Percentiles rank a stretch among this genome's conserved stretches.
phyloP scores from a whole-genome alignment of 352 stramenopile species.

The Albugo laibachii region DNA sequence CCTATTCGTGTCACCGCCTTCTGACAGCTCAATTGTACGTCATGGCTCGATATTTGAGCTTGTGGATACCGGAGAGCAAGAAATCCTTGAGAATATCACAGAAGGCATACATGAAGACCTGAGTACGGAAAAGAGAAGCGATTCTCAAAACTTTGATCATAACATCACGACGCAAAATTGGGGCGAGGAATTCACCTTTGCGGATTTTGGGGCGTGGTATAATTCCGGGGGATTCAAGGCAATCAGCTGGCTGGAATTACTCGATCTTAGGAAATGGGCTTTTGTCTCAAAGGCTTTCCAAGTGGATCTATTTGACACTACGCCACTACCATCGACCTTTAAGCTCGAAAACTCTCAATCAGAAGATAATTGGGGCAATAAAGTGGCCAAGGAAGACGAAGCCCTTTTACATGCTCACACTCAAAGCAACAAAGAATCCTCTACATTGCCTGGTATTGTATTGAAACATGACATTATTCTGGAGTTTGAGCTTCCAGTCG shows the following conservation, averaged over 20 bases:
- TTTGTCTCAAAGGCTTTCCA: constrained; percentile 55
- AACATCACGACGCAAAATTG: constrained; percentile 6
- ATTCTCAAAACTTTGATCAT: constrained; percentile 13
- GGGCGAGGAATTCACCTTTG: constrained; percentile 27
- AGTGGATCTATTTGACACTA: constrained; percentile 34
- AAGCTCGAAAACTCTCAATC: constrained; percentile 39
- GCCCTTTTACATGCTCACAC: constrained; percentile 6
- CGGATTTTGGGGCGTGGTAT: constrained; percentile 74
- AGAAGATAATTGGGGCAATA: constrained; percentile 12
- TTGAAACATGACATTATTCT: constrained; percentile 73
- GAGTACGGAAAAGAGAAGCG: constrained; percentile 14
- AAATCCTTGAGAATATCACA: constrained; percentile 61
- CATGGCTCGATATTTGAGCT: constrained; percentile 49
- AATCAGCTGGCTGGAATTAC: constrained; percentile 72
- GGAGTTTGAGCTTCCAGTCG: constrained; percentile 62
- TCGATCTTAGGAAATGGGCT: constrained; percentile 70
- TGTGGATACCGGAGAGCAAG: constrained; percentile 52
- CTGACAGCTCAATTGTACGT: constrained; percentile 24
- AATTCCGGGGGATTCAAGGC: constrained; percentile 53
- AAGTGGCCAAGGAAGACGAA: too few species aligned
- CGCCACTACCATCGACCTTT: constrained; percentile 25
- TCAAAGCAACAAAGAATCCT: constrained; percentile 25
- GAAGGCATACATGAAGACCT: constrained; percentile 19
- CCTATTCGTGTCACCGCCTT: constrained; percentile 45
- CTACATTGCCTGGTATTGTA: constrained; percentile 39